These are phyloP conservation scores for Fusarium luffae DNA, from an alignment of 2,329 filamentous ascomycete species.

Conservation along the genomic window DNA sequence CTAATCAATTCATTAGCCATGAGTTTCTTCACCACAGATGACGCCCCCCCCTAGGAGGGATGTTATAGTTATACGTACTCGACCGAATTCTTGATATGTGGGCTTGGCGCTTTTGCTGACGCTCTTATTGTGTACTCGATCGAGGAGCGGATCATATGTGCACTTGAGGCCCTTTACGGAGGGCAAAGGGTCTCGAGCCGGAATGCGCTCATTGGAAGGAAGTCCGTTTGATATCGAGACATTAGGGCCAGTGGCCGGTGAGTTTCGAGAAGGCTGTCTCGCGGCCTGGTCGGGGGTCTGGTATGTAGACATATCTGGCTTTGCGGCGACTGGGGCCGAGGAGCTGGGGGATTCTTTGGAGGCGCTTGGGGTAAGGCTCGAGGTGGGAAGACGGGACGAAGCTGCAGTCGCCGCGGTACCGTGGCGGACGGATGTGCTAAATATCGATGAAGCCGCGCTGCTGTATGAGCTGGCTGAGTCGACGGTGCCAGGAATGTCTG, in stretches of 20 bases:
- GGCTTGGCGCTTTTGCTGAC: slow-evolving; percentile 69
- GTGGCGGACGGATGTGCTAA: slow-evolving; percentile 64
- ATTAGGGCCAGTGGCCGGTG: slow-evolving; percentile 47
- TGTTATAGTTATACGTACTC: slow-evolving; percentile 69
- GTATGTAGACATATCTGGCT: slow-evolving; percentile 66
- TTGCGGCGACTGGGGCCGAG: slow-evolving; percentile 60
- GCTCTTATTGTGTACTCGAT: slow-evolving; percentile 60
- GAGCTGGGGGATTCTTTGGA: slow-evolving; percentile 64
- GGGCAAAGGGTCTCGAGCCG: slow-evolving; percentile 67
- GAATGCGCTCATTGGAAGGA: slow-evolving; percentile 56
- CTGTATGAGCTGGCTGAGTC: slow-evolving; percentile 78
- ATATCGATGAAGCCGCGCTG: slow-evolving; percentile 77
- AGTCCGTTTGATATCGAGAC: slow-evolving; percentile 51
- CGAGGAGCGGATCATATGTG: slow-evolving; percentile 70
- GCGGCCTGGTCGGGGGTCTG: slow-evolving; percentile 56
- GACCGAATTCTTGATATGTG: slow-evolving; percentile 71
- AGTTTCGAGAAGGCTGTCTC: slow-evolving; percentile 44
- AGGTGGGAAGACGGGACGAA: slow-evolving; percentile 56
- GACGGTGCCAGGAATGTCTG: slow-evolving; percentile 76
- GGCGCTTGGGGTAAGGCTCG: slow-evolving; percentile 63
- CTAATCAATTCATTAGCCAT: slow-evolving; percentile 73
- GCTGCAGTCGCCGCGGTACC: slow-evolving; percentile 52
- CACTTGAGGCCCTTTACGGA: slow-evolving; percentile 67
- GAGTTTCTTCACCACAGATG: slow-evolving; percentile 63
- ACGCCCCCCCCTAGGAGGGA: slow-evolving; percentile 64